phyloP scores from a whole-genome alignment of 805 yeast species.

The Ascoidea tarda region DNA sequence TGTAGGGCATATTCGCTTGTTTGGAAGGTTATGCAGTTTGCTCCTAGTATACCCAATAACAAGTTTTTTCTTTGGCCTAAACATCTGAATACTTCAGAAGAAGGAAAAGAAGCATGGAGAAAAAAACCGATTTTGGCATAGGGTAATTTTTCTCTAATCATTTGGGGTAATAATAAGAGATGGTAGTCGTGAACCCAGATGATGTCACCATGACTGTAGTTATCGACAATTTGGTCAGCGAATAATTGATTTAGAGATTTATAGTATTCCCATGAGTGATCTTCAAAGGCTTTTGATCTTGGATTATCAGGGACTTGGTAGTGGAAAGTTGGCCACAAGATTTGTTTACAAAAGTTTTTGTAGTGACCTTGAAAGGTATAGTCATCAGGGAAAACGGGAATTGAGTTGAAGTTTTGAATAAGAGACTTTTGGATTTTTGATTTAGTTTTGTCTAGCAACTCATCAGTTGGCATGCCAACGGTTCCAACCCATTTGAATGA shows the following conservation, averaged over 20 bases:
- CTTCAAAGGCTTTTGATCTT: slow-evolving; percentile 87
- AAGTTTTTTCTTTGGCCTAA: slow-evolving; percentile 70
- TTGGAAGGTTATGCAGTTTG: slow-evolving; percentile 81
- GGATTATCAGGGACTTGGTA: slow-evolving; percentile 95
- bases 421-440: slow-evolving; percentile 36
- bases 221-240: slow-evolving; percentile 60
- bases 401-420: slow-evolving; percentile 29
- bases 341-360: slow-evolving; percentile 82
- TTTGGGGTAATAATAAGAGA: slow-evolving; percentile 65
- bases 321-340: slow-evolving; percentile 89
- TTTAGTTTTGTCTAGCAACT: slow-evolving; percentile 44
- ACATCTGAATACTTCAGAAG: slow-evolving; percentile 86
- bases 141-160: slow-evolving; percentile 65
- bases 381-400: slow-evolving; percentile 65
- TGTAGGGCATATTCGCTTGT: slow-evolving; percentile 90
- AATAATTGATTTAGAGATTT: slow-evolving; percentile 58
- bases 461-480: slow-evolving; percentile 81
- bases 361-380: slow-evolving; percentile 81
- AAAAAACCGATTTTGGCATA: slow-evolving; percentile 65
- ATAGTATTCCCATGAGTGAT: slow-evolving; percentile 86
- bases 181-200: slow-evolving; percentile 91
- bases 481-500: slow-evolving; percentile 76
- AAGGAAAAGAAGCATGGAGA: slow-evolving; percentile 88
- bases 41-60: slow-evolving; percentile 86
- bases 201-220: slow-evolving; percentile 60